phyloP scores from a whole-genome alignment of 805 yeast genomes.

The Hanseniaspora valbyensis region DNA sequence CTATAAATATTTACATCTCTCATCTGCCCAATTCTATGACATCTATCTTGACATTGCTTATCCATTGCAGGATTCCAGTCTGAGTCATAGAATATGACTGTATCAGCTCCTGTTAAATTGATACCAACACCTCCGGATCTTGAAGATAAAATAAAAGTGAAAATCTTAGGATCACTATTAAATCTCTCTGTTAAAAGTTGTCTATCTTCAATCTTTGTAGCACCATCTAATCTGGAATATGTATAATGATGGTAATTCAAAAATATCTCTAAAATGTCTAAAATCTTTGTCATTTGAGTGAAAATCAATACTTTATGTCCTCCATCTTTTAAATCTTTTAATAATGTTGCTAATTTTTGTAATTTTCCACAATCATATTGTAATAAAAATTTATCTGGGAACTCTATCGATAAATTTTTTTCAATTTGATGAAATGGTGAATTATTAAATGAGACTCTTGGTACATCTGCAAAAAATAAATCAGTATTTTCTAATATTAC shows the following conservation, averaged over 20 bases:
- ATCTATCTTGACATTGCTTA: conserved; percentile 96
- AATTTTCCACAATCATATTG: conserved; percentile 96
- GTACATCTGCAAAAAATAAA: conserved; percentile 14
- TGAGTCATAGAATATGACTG: conserved; percentile 94
- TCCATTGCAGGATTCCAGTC: conserved; percentile 99
- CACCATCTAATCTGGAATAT: conserved; percentile 92
- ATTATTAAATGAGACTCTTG: conserved; percentile 24
- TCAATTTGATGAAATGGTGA: conserved; percentile 68
- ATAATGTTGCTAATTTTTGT: conserved; percentile 65
- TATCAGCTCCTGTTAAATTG: conserved; percentile 95
- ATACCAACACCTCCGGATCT: conserved; percentile 98
- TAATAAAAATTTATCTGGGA: conserved; percentile 84
- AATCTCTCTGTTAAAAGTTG: conserved; percentile 88
- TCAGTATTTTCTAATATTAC: conserved; percentile 59
- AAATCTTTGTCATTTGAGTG: conserved; percentile 95
- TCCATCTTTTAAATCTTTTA: conserved; percentile 65
- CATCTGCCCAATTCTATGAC: conserved; percentile 97
- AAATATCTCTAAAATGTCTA: conserved; percentile 87
- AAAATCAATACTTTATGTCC: conserved; percentile 93
- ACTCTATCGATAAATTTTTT: conserved; percentile 79
- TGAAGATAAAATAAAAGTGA: conserved; percentile 84
- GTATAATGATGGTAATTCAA: conserved; percentile 88
- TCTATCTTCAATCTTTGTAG: conserved; percentile 93
- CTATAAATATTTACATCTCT: conserved; percentile 96
- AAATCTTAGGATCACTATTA: conserved; percentile 72